A percentile compares a stretch with the other conserved stretches of the same genome.
These are phyloP conservation scores for Trichoderma erinaceum DNA, from an alignment of 495 filamentous ascomycete species.

Conservation along the genomic window DNA sequence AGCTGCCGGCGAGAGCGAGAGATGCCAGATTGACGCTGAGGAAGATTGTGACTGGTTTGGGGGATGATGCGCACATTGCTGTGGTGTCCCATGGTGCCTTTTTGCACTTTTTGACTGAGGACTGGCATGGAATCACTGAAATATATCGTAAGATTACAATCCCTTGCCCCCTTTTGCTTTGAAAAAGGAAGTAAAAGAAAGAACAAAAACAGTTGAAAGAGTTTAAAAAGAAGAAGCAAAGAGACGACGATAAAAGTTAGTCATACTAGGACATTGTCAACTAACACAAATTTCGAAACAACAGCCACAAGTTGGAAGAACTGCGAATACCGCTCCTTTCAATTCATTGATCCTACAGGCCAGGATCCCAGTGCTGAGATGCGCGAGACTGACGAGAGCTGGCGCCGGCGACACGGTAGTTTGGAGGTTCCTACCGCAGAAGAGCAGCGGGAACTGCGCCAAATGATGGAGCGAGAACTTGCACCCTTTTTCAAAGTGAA, in stretches of 20 bases:
- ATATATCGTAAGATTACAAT: conserved; percentile 44
- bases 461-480: conserved; percentile 17
- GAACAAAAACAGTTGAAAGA: background rate
- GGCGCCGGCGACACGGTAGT: conserved; percentile 43
- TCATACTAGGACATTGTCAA: background rate
- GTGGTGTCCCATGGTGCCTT: conserved; percentile 48
- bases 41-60: conserved; percentile 37
- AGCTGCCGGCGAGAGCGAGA: conserved; percentile 57
- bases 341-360: conserved; percentile 52
- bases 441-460: conserved; percentile 34
- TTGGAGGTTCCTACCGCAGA: conserved; percentile 42
- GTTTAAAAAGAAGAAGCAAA: background rate
- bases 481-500: background rate
- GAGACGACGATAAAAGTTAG: background rate
- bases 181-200: background rate
- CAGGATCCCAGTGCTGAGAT: conserved; percentile 55
- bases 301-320: conserved; percentile 78
- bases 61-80: conserved; percentile 50
- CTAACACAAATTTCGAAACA: background rate
- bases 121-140: conserved; percentile 61
- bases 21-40: conserved; percentile 64
- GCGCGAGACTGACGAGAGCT: conserved; percentile 52
- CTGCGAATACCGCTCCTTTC: conserved; percentile 72
- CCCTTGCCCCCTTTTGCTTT: background rate
- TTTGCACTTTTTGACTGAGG: conserved; percentile 68